These are phyloP conservation scores for Claviceps arundinis DNA, from an alignment of 2,329 filamentous ascomycete genomes.

Conservation along the genomic window DNA sequence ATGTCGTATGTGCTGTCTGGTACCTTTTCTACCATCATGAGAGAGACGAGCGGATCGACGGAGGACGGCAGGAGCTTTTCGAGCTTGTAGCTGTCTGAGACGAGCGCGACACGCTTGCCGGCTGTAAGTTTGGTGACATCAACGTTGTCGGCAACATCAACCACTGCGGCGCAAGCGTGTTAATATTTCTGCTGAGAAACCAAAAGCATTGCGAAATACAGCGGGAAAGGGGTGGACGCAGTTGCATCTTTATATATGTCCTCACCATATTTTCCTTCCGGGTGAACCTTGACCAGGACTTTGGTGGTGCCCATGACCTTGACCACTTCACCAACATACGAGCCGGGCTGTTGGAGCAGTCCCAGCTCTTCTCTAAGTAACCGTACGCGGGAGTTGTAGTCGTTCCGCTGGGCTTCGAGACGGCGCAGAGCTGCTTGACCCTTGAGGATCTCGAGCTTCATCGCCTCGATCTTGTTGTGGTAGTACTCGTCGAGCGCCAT, in stretches of 20 bases:
- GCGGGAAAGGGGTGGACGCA: too few relatives aligned
- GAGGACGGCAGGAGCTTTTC: slow-evolving; percentile 98
- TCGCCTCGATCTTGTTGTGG: slow-evolving; percentile 99
- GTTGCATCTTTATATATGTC: not conserved
- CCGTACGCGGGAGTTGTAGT: slow-evolving; percentile 97
- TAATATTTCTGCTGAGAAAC: not conserved
- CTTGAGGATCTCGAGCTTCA: slow-evolving; percentile 99
- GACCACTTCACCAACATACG: slow-evolving; percentile 98
- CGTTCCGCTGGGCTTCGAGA: slow-evolving; percentile 94
- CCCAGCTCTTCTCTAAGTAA: slow-evolving; percentile 91
- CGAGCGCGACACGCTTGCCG: slow-evolving; percentile 90
- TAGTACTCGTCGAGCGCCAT: slow-evolving; percentile 99
- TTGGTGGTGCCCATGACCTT: slow-evolving; percentile 99
- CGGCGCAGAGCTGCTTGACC: slow-evolving; percentile 89
- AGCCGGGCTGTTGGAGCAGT: slow-evolving; percentile 89
- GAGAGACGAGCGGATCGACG: slow-evolving; percentile 92
- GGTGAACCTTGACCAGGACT: slow-evolving; percentile 96
- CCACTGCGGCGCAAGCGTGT: slow-evolving; percentile 44
- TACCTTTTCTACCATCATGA: slow-evolving; percentile 99
- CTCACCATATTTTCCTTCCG: slow-evolving; percentile 98
- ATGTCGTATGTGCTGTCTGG: slow-evolving; percentile 99
- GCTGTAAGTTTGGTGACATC: slow-evolving; percentile 92
- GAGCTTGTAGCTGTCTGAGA: slow-evolving; percentile 96
- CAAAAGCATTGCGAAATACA: too few relatives aligned
- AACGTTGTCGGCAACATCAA: slow-evolving; percentile 88